phyloP scores from a whole-genome alignment of 495 filamentous ascomycete species.

The Pseudoneurospora amorphoporcata region DNA sequence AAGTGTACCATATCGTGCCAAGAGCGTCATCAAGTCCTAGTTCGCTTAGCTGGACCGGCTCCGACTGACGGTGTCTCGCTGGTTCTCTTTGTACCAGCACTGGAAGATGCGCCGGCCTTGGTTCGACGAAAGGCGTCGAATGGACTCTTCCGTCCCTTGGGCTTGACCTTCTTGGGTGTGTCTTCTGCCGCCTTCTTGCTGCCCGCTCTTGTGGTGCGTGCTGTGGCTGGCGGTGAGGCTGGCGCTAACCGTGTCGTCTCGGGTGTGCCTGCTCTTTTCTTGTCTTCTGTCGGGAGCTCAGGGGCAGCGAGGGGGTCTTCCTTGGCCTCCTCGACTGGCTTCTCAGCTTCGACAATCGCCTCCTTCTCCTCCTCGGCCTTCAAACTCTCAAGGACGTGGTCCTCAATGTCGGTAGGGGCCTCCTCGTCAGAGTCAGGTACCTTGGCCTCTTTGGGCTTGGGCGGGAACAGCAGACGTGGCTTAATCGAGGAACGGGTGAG shows the following conservation, averaged over 20 bases:
- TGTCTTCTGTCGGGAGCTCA: background rate
- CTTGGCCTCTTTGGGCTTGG: slow-evolving; percentile 34
- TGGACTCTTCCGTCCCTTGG: slow-evolving; percentile 41
- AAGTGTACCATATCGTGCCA: background rate
- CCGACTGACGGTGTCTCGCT: slow-evolving; percentile 27
- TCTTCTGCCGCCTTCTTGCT: slow-evolving; percentile 17
- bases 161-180: slow-evolving; percentile 20
- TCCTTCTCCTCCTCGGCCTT: slow-evolving; percentile 43
- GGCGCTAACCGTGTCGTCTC: slow-evolving; percentile 41
- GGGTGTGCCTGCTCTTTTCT: slow-evolving; percentile 33
- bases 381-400: slow-evolving; percentile 41
- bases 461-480: slow-evolving; percentile 77
- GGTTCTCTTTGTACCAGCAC: slow-evolving; percentile 33
- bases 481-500: slow-evolving; percentile 67
- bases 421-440: slow-evolving; percentile 49
- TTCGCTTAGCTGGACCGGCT: slow-evolving; percentile 23
- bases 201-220: slow-evolving; percentile 38
- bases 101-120: slow-evolving; percentile 33
- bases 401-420: slow-evolving; percentile 37
- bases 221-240: slow-evolving; percentile 46
- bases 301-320: background rate
- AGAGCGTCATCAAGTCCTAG: slow-evolving; percentile 21
- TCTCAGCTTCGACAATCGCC: background rate
- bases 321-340: background rate
- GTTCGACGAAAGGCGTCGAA: slow-evolving; percentile 57